A percentile compares a stretch with the other conserved stretches of the same genome.
Evolutionary conservation across 352 stramenopile genomes (phyloP).

Genomic region (Phytophthora gonapodyides): DNA sequence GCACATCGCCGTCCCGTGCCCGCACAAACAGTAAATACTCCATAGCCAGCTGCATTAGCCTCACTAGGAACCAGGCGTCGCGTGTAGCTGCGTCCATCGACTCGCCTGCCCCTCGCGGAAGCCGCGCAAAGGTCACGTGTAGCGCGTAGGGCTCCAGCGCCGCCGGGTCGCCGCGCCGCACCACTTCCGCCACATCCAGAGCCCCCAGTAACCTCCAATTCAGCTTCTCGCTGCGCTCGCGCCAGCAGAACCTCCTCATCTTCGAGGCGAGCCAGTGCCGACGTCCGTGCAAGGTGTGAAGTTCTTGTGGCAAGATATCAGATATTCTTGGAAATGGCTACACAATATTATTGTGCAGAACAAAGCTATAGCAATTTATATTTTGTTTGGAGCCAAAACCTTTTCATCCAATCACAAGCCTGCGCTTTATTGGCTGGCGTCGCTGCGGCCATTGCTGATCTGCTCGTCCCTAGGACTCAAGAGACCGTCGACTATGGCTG

Average conservation of each 20-base stretch:
- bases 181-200: slow-evolving; percentile 55
- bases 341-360: too few relatives aligned
- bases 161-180: slow-evolving; percentile 57
- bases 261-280: too few relatives aligned
- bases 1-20: slow-evolving; percentile 48
- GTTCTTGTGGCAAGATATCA: slow-evolving; percentile 17
- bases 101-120: slow-evolving; percentile 29
- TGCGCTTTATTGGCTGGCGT: slow-evolving; percentile 24
- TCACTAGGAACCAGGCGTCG: slow-evolving; percentile 75
- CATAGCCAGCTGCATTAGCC: slow-evolving; percentile 71
- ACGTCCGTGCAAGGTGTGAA: too few relatives aligned
- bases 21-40: slow-evolving; percentile 80
- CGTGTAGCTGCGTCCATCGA: slow-evolving; percentile 30
- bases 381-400: too few relatives aligned
- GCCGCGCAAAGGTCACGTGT: slow-evolving; percentile 71
- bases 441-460: slow-evolving; percentile 1
- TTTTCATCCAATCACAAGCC: slow-evolving; percentile 4
- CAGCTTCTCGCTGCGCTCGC: slow-evolving; percentile 70
- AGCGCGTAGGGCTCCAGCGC: slow-evolving; percentile 71
- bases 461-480: neutral
- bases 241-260: slow-evolving; percentile 69
- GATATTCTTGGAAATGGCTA: slow-evolving; percentile 1
- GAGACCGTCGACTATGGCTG: slow-evolving; percentile 51
- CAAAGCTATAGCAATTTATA: too few relatives aligned
- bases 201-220: slow-evolving; percentile 70